Evolutionary conservation across 441 rosid genomes (phyloP), one percentile per base, ranked within the genome.

Genomic region (Eutrema salsugineum): DNA sequence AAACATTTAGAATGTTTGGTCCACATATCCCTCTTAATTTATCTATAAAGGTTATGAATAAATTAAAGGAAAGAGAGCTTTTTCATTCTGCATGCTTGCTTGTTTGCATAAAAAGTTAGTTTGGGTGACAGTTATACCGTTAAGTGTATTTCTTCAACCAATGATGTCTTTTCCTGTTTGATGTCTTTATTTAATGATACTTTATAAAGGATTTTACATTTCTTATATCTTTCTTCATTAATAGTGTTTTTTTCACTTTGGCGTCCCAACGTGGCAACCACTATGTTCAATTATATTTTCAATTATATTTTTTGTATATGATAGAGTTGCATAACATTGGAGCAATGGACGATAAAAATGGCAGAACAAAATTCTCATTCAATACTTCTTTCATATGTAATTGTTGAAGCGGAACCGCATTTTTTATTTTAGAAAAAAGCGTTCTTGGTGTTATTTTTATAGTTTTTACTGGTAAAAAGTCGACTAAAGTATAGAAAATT

Each of bases 51-150:
- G 15, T 39, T 48, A 27, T 20, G 9, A 10, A 57, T 66, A 74
- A 24, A 53, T 39, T 36, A 70, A 55, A 10, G 57, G 16, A 54
- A 72, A 59, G 38, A 8, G 28, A 42, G 63, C 65, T 17, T 77
- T 60, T 49, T 71, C 49, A 64, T 44, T 56, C 38, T 77, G 77
- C 77, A 75, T 75, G 74, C 78, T 68, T 75, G 75, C 60, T 68
- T 55, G 44, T 54, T 68, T 62, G 46, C 50, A 38, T 56, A 63
- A 69, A 75, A 75, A 55, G 75, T 75, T 75, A 69, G 75, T 69
- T 75, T 55, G 70, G 43, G 46, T 54, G 75, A 47, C 66, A 76
- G 79, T 75, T 75, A 75, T 75, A 62, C 70, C 70, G 75, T 69
- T 68, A 55, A 53, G 10, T 63, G 54, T 63, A 63, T 53, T 30